Base-by-base conservation (phyloP, 768 basidiomycete genomes). In the Hypholoma sublateritium region DNA sequence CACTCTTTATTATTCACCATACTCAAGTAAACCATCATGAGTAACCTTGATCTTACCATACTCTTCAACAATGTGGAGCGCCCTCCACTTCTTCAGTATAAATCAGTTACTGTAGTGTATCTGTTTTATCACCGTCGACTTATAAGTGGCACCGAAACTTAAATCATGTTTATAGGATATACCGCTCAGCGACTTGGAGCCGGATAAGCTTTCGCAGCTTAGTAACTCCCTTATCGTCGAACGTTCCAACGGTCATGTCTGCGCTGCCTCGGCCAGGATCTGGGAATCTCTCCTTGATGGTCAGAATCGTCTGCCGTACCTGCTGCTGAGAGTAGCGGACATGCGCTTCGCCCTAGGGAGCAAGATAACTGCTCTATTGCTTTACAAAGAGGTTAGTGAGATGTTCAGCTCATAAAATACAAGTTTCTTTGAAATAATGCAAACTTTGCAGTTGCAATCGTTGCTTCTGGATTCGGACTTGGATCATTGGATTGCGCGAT, bases 341-440 rank as follows among this genome's bases (percentile, higher is more conserved):
- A 61, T 63, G 57, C 59, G 59, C 32, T 42, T 50, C 53, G 35
- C 57, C 4, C 41, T 63, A 51, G 52, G 49, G 16, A 63, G 59
- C 43, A 58, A 56, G 34, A 32, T 50, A 13, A 57, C 59, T 47
- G 59, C 62, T 9, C 28, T 63, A 16, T 22, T 1, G 12, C 50
- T 63, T 11, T 63, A 63, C 50, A 50, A 50, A 45, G 59, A 63
- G 54, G 62, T 61, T 2, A n/a, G n/a, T n/a, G n/a, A n/a, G n/a
- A n/a, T n/a, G n/a, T n/a, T n/a, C n/a, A n/a, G n/a, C n/a, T 36
- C 8, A 36, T 36, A 7, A 36, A 50, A 17, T 57, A 57, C 53
- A 51, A 25, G 36, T 45, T 34, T 28, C 5, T 12, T 46, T 9
- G 21, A 47, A 24, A 13, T 16, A 17, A 34, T n/a, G 5, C 32